Conservation (phyloP, 495 filamentous ascomycete genomes). For the Viridothelium virens region DNA sequence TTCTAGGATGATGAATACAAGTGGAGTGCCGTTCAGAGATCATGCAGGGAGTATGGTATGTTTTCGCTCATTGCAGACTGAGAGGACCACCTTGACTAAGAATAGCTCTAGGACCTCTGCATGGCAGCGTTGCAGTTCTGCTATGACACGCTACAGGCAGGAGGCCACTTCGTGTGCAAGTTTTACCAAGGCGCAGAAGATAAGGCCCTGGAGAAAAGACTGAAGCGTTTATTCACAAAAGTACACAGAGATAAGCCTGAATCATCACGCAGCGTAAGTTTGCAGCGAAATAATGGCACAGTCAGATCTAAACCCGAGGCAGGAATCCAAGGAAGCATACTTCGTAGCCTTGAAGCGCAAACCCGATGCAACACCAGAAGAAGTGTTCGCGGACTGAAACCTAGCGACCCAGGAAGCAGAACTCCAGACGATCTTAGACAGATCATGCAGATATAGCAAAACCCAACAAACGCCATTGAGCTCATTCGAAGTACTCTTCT, state of each 20-base stretch:
- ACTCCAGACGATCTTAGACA: neutral
- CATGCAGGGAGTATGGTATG: conserved; percentile 93
- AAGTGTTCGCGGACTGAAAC: conserved; percentile 30
- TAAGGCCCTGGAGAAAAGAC: conserved; percentile 59
- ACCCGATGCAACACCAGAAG: conserved; percentile 35
- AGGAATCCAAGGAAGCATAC: conserved; percentile 89
- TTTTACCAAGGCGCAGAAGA: conserved; percentile 91
- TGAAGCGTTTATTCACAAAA: conserved; percentile 66
- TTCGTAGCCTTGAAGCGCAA: conserved; percentile 70
- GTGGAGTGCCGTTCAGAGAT: conserved; percentile 74
- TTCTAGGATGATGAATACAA: conserved; percentile 98
- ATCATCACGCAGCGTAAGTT: conserved; percentile 71
- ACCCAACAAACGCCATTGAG: conserved; percentile 12
- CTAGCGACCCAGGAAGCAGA: neutral
- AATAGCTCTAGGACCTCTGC: conserved; percentile 68
- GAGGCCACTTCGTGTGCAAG: conserved; percentile 92
- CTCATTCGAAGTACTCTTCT: neutral
- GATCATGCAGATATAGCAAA: neutral
- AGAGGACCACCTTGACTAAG: neutral
- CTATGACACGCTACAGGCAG: conserved; percentile 69
- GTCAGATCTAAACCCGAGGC: neutral
- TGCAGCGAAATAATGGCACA: neutral
- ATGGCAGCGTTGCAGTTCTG: conserved; percentile 73
- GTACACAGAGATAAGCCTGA: conserved; percentile 85
- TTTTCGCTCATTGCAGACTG: conserved; percentile 16